phyloP scores from a whole-genome alignment of 306 rosid genomes.

The Fagus crenata region DNA sequence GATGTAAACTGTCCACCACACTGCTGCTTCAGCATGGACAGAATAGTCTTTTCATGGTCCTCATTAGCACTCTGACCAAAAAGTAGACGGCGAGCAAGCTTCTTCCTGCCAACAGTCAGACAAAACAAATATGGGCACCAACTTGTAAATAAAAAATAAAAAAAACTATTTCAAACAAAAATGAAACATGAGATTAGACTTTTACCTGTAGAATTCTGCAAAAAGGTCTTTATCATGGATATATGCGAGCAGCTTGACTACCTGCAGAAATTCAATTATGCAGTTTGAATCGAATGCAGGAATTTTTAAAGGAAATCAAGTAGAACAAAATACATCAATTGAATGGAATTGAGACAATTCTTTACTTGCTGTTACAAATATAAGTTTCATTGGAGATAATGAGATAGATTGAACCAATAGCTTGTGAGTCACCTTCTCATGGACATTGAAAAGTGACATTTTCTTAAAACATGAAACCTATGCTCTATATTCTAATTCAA shows the following conservation, averaged over 20 bases:
- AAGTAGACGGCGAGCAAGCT: conserved; percentile 86
- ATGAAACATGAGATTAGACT: not conserved
- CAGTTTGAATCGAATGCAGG: conserved; percentile 1
- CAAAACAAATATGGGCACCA: not conserved
- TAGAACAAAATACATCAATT: too few relatives aligned
- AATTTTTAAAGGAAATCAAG: too few relatives aligned
- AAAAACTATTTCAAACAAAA: too few relatives aligned
- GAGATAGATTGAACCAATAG: too few relatives aligned
- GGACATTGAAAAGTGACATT: too few relatives aligned
- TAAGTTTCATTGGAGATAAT: too few relatives aligned
- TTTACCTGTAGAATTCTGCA: conserved; percentile 80
- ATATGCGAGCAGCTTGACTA: conserved; percentile 71
- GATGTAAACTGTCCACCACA: conserved; percentile 87
- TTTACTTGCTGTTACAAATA: too few relatives aligned
- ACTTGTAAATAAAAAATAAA: too few relatives aligned
- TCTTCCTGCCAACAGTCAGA: conserved; percentile 53
- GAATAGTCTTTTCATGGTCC: conserved; percentile 69
- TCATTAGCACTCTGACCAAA: conserved; percentile 78
- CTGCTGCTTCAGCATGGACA: conserved; percentile 72
- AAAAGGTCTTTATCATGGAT: conserved; percentile 84
- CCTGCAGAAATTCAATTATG: conserved; percentile 40
- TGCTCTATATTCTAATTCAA: too few relatives aligned
- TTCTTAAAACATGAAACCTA: too few relatives aligned
- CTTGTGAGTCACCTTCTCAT: too few relatives aligned
- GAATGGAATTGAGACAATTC: too few relatives aligned